Evolutionary conservation across 176 grass and related monocot species (phyloP), one percentile per base, ranked within the genome.

Genomic region (Rhynchospora breviuscula): DNA sequence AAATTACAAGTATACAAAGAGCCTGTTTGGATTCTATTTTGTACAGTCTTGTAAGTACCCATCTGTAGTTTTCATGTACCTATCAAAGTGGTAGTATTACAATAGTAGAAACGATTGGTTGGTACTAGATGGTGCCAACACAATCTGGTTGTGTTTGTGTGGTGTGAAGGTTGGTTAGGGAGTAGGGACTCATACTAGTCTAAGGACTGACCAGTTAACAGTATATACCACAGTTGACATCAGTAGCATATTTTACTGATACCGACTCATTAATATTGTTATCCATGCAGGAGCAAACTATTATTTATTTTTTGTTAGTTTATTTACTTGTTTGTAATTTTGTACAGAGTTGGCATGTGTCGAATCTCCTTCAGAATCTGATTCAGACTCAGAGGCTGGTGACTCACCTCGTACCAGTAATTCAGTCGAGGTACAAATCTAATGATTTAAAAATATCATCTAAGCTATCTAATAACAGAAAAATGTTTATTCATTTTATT

Each of bases 391-490:
- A 0, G 80, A 82, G 8, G 8, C 44, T 51, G 86, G 79, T 18
- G 81, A 89, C 63, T 79, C 17, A 61, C 83, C 7, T 65, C 69
- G 78, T 40, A 40, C 19, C 5, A 80, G 86, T 7, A 59, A 85
- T 5, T 79, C 88, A 57, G 81, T 84, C 10, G 87, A 91, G 86
- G 94, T 97, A 85, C 68, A 91, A 82, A 84, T 26, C 18, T 33
- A 19, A 18, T 19, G 21, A 12, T 43, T 85, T 14, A 31, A n/a
- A 26, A 13, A 62, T 79, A 29, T 67, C 54, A n/a, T 10, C 14
- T 45, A 63, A 77, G 64, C 33, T 53, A 54, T 85, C 4, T 31
- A 4, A n/a, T 5, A 59, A 81, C 58, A 53, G 21, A 54, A 52
- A 70, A 85, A 3, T 26, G 4, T 51, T 35, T 64, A 61, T 46